Conservation (phyloP, 2,329 filamentous ascomycete species). For the Penicillium verrucosum region DNA sequence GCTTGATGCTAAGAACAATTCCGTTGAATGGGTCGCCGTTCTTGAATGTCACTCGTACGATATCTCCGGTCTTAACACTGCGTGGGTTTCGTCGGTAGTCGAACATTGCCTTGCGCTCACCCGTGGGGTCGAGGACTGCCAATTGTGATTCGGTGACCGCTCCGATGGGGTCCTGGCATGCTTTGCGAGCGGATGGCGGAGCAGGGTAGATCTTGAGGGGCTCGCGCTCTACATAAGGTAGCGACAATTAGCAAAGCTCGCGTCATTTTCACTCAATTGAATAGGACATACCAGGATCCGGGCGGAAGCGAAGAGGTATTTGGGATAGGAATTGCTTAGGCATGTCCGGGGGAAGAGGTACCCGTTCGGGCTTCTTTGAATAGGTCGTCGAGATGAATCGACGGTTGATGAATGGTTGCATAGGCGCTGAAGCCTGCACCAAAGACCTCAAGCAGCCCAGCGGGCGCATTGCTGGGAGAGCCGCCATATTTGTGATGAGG, state of each 20-base stretch:
- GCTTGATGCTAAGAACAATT: slow-evolving; percentile 80
- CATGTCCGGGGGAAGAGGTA: slow-evolving; percentile 41
- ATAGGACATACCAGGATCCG: slow-evolving; percentile 34
- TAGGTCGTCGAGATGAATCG: slow-evolving; percentile 53
- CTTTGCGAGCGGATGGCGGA: slow-evolving; percentile 33
- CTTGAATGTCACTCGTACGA: slow-evolving; percentile 82
- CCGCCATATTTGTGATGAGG: slow-evolving; percentile 56
- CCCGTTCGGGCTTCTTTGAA: slow-evolving; percentile 40
- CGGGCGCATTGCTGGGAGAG: slow-evolving; percentile 60
- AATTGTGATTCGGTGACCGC: slow-evolving; percentile 68
- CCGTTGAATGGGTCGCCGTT: slow-evolving; percentile 87
- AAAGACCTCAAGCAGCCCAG: slow-evolving; percentile 67
- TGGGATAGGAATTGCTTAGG: slow-evolving; percentile 44
- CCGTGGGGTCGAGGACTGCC: slow-evolving; percentile 74
- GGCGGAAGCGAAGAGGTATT: slow-evolving; percentile 39
- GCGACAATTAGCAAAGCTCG: not conserved
- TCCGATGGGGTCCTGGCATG: slow-evolving; percentile 61
- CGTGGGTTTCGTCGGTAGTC: slow-evolving; percentile 68
- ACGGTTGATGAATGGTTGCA: slow-evolving; percentile 47
- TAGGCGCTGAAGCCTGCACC: slow-evolving; percentile 52
- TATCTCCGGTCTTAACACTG: slow-evolving; percentile 78
- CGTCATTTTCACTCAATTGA: not conserved
- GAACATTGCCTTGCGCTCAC: slow-evolving; percentile 78
- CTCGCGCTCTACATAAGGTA: slow-evolving; percentile 38
- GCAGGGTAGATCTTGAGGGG: slow-evolving; percentile 55